A percentile compares a stretch with the other conserved stretches of the same genome.
Conservation (phyloP, 768 basidiomycete species). For the Mycena alexandri region DNA sequence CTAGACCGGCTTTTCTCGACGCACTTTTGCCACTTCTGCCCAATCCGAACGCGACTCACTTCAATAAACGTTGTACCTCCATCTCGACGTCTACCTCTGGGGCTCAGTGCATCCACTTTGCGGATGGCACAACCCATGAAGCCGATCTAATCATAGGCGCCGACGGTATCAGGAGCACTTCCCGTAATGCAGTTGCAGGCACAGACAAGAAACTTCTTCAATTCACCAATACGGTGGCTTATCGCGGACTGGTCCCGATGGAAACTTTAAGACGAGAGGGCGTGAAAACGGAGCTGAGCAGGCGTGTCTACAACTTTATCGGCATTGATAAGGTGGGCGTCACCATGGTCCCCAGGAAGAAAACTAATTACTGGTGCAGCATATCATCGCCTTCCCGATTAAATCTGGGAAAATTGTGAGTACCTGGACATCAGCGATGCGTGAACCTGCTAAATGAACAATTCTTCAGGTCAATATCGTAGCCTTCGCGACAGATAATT, state of each 20-base stretch:
- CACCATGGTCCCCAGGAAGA: slow-evolving; percentile 5
- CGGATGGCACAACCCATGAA: slow-evolving; percentile 60
- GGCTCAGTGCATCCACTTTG: slow-evolving; percentile 55
- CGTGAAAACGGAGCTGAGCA: slow-evolving; percentile 53
- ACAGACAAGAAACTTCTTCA: slow-evolving; percentile 43
- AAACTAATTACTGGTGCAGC: slow-evolving; percentile 46
- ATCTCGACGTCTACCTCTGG: slow-evolving; percentile 45
- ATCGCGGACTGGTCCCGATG: slow-evolving; percentile 59
- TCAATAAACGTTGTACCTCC: slow-evolving; percentile 62
- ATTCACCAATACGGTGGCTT: slow-evolving; percentile 62
- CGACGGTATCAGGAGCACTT: slow-evolving; percentile 64
- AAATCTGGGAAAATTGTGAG: slow-evolving; percentile 54
- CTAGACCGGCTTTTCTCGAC: slow-evolving; percentile 63
- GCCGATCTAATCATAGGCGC: slow-evolving; percentile 64
- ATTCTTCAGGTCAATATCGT: slow-evolving; percentile 59
- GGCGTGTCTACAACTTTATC: slow-evolving; percentile 55
- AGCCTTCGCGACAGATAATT: slow-evolving; percentile 51
- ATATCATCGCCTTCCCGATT: slow-evolving; percentile 66
- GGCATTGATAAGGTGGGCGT: slow-evolving; percentile 57
- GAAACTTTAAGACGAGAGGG: slow-evolving; percentile 55
- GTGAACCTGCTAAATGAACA: background rate
- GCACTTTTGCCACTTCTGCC: slow-evolving; percentile 52
- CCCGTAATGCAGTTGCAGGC: slow-evolving; percentile 54
- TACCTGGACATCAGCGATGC: background rate
- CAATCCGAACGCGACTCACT: slow-evolving; percentile 56